A percentile compares a stretch with the other conserved stretches of the same genome.
phyloP scores from a whole-genome alignment of 768 basidiomycete genomes.

The Podaxis pistillaris region DNA sequence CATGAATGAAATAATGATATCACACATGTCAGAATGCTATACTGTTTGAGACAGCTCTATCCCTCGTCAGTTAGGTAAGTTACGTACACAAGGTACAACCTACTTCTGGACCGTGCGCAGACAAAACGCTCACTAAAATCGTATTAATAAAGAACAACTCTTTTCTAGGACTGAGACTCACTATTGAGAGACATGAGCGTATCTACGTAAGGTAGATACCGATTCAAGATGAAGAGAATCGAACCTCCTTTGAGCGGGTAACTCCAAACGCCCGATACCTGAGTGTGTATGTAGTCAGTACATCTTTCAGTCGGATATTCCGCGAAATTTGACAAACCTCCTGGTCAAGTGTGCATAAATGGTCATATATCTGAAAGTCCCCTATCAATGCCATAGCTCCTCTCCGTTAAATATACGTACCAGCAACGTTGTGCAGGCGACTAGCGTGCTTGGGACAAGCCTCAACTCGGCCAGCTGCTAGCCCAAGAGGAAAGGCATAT shows the following conservation, averaged over 20 bases:
- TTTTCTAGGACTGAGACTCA: conserved; percentile 13
- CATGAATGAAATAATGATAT: not conserved
- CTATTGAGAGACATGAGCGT: conserved; percentile 32
- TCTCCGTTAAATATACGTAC: too few species aligned
- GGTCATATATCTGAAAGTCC: conserved; percentile 31
- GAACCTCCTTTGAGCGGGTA: conserved; percentile 27
- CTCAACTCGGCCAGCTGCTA: too few species aligned
- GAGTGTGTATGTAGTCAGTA: not conserved
- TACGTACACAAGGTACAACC: not conserved
- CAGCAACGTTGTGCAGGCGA: too few species aligned
- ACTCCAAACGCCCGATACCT: conserved; percentile 36
- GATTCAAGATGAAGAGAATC: conserved; percentile 36
- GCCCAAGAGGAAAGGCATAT: too few species aligned
- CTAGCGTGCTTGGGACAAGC: too few species aligned
- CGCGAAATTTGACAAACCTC: conserved; percentile 23
- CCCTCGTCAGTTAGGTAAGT: not conserved
- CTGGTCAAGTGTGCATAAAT: conserved; percentile 33
- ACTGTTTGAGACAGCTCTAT: conserved; percentile 26
- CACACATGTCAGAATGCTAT: conserved; percentile 32
- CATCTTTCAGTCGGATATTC: not conserved
- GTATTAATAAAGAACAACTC: not conserved
- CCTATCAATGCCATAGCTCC: not conserved
- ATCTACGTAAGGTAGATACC: conserved; percentile 39
- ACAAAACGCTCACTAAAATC: conserved; percentile 13
- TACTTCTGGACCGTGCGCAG: conserved; percentile 22